Conservation (phyloP, 2,329 filamentous ascomycete species). For the Ploettnerulaceae sp. region DNA sequence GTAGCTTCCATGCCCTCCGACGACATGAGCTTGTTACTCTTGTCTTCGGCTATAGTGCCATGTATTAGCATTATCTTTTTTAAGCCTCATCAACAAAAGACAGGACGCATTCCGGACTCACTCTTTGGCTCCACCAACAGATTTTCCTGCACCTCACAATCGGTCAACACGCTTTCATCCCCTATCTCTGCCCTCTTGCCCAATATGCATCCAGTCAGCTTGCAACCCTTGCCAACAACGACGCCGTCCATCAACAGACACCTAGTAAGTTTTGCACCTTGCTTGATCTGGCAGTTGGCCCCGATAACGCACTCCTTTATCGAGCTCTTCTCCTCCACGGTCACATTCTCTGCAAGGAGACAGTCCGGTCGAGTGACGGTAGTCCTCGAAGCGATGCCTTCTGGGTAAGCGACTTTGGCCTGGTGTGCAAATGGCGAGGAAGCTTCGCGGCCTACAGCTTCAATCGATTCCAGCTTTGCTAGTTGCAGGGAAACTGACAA, state of each 20-base stretch:
- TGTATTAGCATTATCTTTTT: constrained; percentile 5
- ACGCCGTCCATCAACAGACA: constrained; percentile 93
- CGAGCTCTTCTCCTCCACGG: constrained; percentile 81
- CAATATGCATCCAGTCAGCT: constrained; percentile 81
- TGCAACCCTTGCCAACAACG: constrained; percentile 76
- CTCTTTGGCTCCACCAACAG: constrained; percentile 75
- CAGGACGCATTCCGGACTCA: constrained; percentile 39
- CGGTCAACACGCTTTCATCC: constrained; percentile 72
- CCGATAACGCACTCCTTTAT: constrained; percentile 91
- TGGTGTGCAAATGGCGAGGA: constrained; percentile 72
- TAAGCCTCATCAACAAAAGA: background rate
- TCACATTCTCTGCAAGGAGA: constrained; percentile 83
- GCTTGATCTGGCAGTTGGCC: constrained; percentile 77
- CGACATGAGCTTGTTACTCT: constrained; percentile 63
- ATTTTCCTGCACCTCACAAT: constrained; percentile 92
- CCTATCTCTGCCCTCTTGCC: constrained; percentile 78
- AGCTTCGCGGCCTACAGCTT: constrained; percentile 52
- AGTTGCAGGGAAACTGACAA: constrained; percentile 78
- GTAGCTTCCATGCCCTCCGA: constrained; percentile 61
- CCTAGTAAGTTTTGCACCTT: constrained; percentile 79
- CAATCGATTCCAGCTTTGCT: constrained; percentile 72
- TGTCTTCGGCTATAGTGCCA: constrained; percentile 53
- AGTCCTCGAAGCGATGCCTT: constrained; percentile 72
- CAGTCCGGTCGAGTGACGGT: constrained; percentile 80
- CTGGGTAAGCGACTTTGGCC: constrained; percentile 76